Evolutionary conservation across 176 grass and related monocot genomes (phyloP).

Genomic region (Paspalum notatum): DNA sequence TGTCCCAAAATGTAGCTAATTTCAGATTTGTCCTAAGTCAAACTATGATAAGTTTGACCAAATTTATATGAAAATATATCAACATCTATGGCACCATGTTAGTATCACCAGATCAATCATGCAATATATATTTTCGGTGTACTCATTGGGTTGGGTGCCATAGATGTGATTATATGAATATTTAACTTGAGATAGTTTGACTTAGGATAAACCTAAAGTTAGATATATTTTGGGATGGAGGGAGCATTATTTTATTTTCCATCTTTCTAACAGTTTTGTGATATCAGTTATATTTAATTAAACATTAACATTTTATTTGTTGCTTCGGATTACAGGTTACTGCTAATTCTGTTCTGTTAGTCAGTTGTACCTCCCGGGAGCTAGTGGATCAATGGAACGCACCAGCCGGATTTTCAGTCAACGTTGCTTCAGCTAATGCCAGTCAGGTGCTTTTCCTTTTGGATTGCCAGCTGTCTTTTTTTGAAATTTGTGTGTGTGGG

Average conservation of each 20-base stretch:
- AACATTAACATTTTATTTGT: slow-evolving; percentile 3
- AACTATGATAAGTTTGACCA: too few species aligned
- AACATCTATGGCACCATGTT: too few species aligned
- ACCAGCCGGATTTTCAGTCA: slow-evolving; percentile 79
- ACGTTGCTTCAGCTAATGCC: slow-evolving; percentile 94
- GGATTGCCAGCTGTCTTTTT: background rate
- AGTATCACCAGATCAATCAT: too few species aligned
- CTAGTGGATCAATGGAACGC: slow-evolving; percentile 95
- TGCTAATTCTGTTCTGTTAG: slow-evolving; percentile 75
- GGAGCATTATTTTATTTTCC: background rate
- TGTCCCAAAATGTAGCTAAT: too few species aligned
- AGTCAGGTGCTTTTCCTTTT: slow-evolving; percentile 61
- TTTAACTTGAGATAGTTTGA: too few species aligned
- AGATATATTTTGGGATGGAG: too few species aligned
- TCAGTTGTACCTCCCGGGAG: slow-evolving; percentile 82
- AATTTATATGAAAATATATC: too few species aligned
- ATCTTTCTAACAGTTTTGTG: background rate
- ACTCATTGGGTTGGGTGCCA: too few species aligned
- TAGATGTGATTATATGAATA: too few species aligned
- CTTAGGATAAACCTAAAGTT: too few species aligned
- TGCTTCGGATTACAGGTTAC: slow-evolving; percentile 73
- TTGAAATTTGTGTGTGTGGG: background rate
- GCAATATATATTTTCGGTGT: too few species aligned
- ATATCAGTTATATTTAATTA: slow-evolving; percentile 5
- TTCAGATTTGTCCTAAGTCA: too few species aligned